Percentiles rank a stretch among this genome's conserved stretches.
These are phyloP conservation scores for Durotheca rogersii DNA, from an alignment of 495 filamentous ascomycete species.

Conservation along the genomic window DNA sequence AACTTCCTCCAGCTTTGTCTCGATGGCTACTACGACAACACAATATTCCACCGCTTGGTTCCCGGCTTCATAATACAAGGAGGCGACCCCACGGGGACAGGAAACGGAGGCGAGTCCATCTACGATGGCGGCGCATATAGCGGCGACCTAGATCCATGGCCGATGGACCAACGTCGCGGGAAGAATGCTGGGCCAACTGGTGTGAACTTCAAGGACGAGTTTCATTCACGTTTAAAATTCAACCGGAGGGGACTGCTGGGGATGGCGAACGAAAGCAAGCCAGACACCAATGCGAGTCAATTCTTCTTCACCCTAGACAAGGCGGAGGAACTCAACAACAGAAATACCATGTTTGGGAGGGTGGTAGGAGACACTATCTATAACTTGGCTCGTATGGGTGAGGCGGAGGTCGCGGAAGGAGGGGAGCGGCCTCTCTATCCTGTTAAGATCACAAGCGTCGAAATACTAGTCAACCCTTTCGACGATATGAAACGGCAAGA, in stretches of 20 bases:
- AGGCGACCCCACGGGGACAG: slow-evolving; percentile 81
- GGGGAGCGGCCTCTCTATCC: slow-evolving; percentile 88
- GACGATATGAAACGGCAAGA: slow-evolving; percentile 80
- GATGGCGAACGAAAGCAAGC: slow-evolving; percentile 79
- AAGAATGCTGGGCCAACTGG: slow-evolving; percentile 54
- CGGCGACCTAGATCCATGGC: slow-evolving; percentile 59
- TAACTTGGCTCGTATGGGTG: slow-evolving; percentile 89
- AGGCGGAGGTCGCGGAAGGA: slow-evolving; percentile 76
- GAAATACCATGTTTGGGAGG: slow-evolving; percentile 92
- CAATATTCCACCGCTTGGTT: slow-evolving; percentile 90
- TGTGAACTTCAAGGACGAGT: slow-evolving; percentile 79
- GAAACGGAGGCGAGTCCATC: slow-evolving; percentile 86
- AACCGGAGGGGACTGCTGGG: slow-evolving; percentile 88
- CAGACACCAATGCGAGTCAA: slow-evolving; percentile 86
- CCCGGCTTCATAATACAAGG: slow-evolving; percentile 93
- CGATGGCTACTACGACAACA: slow-evolving; percentile 90
- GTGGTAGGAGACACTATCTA: slow-evolving; percentile 94
- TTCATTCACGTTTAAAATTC: slow-evolving; percentile 88
- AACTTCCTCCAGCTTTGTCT: slow-evolving; percentile 96
- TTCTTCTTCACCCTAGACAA: slow-evolving; percentile 92
- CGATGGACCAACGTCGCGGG: slow-evolving; percentile 61
- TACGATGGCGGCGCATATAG: slow-evolving; percentile 82
- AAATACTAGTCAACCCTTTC: slow-evolving; percentile 88
- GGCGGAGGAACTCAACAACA: slow-evolving; percentile 78
- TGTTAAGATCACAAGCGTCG: slow-evolving; percentile 71